phyloP scores from a whole-genome alignment of 495 filamentous ascomycete genomes.

The Aspergillus bertholletiae region DNA sequence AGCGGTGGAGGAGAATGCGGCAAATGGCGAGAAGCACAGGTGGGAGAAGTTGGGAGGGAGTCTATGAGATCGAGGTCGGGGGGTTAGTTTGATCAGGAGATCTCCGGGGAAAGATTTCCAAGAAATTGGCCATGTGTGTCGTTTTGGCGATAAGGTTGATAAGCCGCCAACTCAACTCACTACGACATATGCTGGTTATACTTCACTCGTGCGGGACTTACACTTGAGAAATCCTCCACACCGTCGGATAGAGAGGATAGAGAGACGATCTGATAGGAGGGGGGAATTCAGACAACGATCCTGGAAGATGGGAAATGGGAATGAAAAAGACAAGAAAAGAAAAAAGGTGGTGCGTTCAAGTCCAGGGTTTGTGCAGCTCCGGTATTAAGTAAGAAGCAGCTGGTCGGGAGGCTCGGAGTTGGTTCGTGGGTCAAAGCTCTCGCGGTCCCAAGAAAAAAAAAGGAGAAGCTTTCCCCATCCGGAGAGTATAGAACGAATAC shows the following conservation, averaged over 20 bases:
- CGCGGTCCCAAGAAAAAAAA: not conserved
- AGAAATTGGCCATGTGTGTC: conserved; percentile 1
- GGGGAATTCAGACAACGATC: no score
- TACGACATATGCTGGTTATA: no score
- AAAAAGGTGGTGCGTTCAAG: no score
- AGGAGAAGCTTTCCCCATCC: not conserved
- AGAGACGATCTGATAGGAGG: no score
- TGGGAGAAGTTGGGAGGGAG: not conserved
- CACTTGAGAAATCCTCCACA: no score
- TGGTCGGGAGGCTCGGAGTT: not conserved
- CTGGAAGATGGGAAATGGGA: no score
- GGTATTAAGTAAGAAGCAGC: not conserved
- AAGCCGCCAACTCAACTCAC: no score
- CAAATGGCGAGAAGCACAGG: not conserved
- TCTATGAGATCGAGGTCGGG: not conserved
- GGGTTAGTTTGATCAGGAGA: conserved; percentile 5
- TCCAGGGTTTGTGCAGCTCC: no score
- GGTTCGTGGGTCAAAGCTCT: not conserved
- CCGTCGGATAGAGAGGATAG: no score
- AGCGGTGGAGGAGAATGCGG: not conserved
- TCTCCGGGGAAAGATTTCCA: conserved; percentile 1
- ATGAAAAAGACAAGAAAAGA: no score
- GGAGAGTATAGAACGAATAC: not conserved
- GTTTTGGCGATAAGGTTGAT: conserved; percentile 6
- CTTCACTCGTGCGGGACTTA: no score